These are phyloP conservation scores for Anthracocystis walkeri DNA, from an alignment of 1,284 basidiomycete species.

Conservation along the genomic window DNA sequence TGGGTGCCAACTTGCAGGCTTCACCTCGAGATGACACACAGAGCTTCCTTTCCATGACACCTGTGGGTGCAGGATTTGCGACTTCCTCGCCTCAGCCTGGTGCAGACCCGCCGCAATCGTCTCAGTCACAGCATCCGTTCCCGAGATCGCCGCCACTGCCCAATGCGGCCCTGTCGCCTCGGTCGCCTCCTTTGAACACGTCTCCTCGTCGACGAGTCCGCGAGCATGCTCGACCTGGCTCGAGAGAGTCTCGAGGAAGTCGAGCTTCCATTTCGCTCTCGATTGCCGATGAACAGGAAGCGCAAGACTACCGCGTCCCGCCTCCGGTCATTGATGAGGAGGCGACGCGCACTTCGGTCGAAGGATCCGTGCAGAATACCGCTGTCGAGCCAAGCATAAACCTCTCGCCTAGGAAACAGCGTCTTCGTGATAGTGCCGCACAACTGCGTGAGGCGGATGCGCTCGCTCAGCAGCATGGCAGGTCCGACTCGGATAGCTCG, in stretches of 20 bases:
- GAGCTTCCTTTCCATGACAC: slow-evolving; percentile 43
- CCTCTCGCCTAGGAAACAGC: slow-evolving; percentile 12
- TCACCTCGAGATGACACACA: slow-evolving; percentile 18
- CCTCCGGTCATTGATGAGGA: slow-evolving; percentile 32
- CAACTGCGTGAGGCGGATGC: slow-evolving; percentile 12
- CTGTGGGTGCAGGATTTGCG: slow-evolving; percentile 19
- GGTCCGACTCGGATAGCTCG: slow-evolving; percentile 55
- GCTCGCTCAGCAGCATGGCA: slow-evolving; percentile 21
- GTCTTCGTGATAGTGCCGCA: neutral
- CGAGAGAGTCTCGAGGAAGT: slow-evolving; percentile 28
- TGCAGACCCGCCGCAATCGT: neutral
- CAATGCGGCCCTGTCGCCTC: slow-evolving; percentile 20
- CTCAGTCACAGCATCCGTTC: slow-evolving; percentile 18
- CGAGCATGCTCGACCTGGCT: slow-evolving; percentile 18
- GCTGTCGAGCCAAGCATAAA: neutral
- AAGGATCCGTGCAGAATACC: slow-evolving; percentile 2
- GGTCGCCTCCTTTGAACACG: slow-evolving; percentile 18
- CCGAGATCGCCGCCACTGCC: slow-evolving; percentile 29
- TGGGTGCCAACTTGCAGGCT: slow-evolving; percentile 7
- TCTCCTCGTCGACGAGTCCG: slow-evolving; percentile 27
- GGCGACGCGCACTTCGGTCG: slow-evolving; percentile 30
- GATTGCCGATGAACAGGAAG: slow-evolving; percentile 48
- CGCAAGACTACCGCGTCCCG: slow-evolving; percentile 17
- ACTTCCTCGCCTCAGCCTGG: slow-evolving; percentile 4
- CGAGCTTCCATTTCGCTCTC: slow-evolving; percentile 39